These are phyloP conservation scores for Entoloma clypeatum DNA, from an alignment of 1,284 basidiomycete species.

Conservation along the genomic window DNA sequence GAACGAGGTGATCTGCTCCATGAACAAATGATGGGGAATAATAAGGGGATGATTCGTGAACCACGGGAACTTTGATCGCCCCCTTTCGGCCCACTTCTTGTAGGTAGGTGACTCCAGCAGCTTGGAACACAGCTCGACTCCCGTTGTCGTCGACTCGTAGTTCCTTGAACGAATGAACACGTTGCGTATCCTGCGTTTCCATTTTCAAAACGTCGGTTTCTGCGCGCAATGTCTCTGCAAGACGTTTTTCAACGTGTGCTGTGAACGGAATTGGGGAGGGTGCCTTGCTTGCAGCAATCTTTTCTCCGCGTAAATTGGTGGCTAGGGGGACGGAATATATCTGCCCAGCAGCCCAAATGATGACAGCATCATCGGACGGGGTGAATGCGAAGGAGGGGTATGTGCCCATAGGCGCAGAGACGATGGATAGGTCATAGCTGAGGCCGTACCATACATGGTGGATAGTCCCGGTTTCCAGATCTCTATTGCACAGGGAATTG, in stretches of 20 bases:
- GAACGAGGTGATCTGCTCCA: slow-evolving; percentile 42
- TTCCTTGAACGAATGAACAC: slow-evolving; percentile 58
- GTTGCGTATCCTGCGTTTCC: slow-evolving; percentile 52
- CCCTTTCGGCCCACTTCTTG: slow-evolving; percentile 36
- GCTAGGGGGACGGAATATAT: slow-evolving; percentile 58
- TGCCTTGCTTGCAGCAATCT: slow-evolving; percentile 32
- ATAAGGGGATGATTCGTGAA: slow-evolving; percentile 47
- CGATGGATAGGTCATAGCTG: slow-evolving; percentile 56
- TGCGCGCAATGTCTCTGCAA: slow-evolving; percentile 55
- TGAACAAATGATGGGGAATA: slow-evolving; percentile 67
- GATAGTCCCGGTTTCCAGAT: slow-evolving; percentile 60
- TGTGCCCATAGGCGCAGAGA: slow-evolving; percentile 71
- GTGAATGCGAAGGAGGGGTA: slow-evolving; percentile 72
- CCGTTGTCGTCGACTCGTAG: slow-evolving; percentile 53
- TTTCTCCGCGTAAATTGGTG: slow-evolving; percentile 47
- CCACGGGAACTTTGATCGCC: slow-evolving; percentile 43
- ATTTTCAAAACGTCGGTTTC: slow-evolving; percentile 45
- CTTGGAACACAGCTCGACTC: slow-evolving; percentile 50
- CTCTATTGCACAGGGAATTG: slow-evolving; percentile 37
- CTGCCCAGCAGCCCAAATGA: slow-evolving; percentile 71
- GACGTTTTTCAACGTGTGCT: slow-evolving; percentile 56
- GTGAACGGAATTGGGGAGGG: slow-evolving; percentile 54
- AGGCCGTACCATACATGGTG: slow-evolving; percentile 67
- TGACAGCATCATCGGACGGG: slow-evolving; percentile 54
- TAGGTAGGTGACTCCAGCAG: slow-evolving; percentile 49